phyloP scores from a whole-genome alignment of 2,329 filamentous ascomycete genomes.

The Neonectria magnoliae region DNA sequence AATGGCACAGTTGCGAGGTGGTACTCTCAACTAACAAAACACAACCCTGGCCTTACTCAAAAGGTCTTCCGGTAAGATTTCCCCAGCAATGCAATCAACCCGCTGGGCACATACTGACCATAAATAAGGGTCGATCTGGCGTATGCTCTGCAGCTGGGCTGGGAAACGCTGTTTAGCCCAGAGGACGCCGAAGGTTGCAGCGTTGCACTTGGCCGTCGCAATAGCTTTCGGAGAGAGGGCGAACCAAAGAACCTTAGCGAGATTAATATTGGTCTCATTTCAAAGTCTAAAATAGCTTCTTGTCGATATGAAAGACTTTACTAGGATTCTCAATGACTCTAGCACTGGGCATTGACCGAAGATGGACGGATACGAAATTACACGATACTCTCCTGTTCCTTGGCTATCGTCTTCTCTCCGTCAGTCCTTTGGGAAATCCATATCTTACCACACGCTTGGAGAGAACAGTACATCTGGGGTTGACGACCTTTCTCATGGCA shows the following conservation, averaged over 20 bases:
- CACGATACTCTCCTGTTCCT: constrained; percentile 13
- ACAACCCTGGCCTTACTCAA: constrained; percentile 5
- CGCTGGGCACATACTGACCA: background rate
- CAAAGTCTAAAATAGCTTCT: constrained; percentile 4
- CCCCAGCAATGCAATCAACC: background rate
- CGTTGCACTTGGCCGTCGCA: background rate
- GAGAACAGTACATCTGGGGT: constrained; percentile 1
- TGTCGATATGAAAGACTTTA: constrained; percentile 4
- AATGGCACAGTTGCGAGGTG: constrained; percentile 22
- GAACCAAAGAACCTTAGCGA: background rate
- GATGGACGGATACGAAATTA: constrained; percentile 12
- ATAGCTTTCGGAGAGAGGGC: background rate
- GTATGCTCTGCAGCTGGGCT: constrained; percentile 17
- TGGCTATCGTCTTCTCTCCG: constrained; percentile 17
- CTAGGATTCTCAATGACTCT: constrained; percentile 10
- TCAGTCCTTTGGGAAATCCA: background rate
- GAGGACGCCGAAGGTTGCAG: constrained; percentile 8
- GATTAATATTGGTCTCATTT: background rate
- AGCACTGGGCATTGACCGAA: constrained; percentile 4
- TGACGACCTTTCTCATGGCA: constrained; percentile 6
- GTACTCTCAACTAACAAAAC: constrained; percentile 5
- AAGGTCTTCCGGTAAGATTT: constrained; percentile 22
- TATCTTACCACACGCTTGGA: background rate
- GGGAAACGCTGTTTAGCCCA: constrained; percentile 3
- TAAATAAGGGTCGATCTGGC: constrained; percentile 24